phyloP scores from a whole-genome alignment of 129 eudicot species.

The Solidago caesia region DNA sequence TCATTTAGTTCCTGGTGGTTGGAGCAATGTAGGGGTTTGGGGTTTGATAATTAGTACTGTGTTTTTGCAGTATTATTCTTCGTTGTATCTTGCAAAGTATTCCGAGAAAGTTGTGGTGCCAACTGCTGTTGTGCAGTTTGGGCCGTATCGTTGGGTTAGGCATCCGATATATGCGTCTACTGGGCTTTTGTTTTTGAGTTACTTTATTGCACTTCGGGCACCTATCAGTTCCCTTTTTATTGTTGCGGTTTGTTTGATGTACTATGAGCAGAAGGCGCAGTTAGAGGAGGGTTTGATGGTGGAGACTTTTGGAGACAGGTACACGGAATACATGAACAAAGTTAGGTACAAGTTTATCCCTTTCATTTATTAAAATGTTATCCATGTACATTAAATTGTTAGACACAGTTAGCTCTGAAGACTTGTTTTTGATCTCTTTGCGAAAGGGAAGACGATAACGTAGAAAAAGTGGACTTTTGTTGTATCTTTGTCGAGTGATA shows the following conservation, averaged over 20 bases:
- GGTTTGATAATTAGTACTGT: constrained; percentile 54
- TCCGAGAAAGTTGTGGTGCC: constrained; percentile 88
- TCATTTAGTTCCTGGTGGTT: constrained; percentile 65
- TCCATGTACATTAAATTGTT: constrained; percentile 22
- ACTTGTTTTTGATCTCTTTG: constrained; percentile 23
- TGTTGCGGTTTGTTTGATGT: constrained; percentile 53
- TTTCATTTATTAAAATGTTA: constrained; percentile 55
- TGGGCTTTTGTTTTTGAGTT: constrained; percentile 66
- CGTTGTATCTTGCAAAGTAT: constrained; percentile 73
- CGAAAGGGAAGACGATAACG: constrained; percentile 20
- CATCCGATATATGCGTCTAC: constrained; percentile 94
- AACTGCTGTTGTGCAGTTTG: constrained; percentile 81
- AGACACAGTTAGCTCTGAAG: constrained; percentile 22
- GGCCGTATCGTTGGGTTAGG: constrained; percentile 81
- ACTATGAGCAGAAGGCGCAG: constrained; percentile 76
- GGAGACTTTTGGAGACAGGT: constrained; percentile 61
- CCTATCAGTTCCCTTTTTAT: constrained; percentile 58
- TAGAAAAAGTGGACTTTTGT: constrained; percentile 26
- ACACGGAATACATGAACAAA: constrained; percentile 55
- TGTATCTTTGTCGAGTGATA: background rate
- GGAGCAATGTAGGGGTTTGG: constrained; percentile 67
- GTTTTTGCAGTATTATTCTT: constrained; percentile 67
- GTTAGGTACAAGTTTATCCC: constrained; percentile 89
- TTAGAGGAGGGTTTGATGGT: constrained; percentile 75
- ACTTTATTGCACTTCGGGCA: constrained; percentile 68